phyloP scores from a whole-genome alignment of 1,284 basidiomycete genomes.

The Leccinum cinnamomeum region DNA sequence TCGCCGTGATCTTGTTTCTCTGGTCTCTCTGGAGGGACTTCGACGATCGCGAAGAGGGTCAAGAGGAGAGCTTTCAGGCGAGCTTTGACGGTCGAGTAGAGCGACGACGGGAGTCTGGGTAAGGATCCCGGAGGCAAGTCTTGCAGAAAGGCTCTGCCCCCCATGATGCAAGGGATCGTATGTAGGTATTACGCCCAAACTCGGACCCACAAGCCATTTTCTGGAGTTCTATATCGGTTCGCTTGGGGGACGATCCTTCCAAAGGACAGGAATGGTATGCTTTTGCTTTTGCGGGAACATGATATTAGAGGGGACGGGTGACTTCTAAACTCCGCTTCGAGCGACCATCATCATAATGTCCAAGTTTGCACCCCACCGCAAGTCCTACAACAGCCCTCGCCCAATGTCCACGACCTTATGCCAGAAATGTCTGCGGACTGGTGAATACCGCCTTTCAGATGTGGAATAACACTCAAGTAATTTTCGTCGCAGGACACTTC shows the following conservation, averaged over 20 bases:
- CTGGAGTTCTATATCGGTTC: not conserved
- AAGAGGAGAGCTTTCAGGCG: slow-evolving; percentile 42
- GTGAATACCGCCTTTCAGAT: slow-evolving; percentile 36
- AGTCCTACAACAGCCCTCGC: slow-evolving; percentile 56
- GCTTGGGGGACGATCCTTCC: slow-evolving; percentile 17
- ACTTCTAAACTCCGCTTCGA: slow-evolving; percentile 20
- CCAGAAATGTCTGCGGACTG: slow-evolving; percentile 73
- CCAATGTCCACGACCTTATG: slow-evolving; percentile 67
- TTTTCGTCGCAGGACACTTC: slow-evolving; percentile 61
- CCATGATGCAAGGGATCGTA: slow-evolving; percentile 43
- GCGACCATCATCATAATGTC: slow-evolving; percentile 51
- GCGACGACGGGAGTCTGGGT: slow-evolving; percentile 55
- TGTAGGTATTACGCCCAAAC: not conserved
- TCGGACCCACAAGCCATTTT: slow-evolving; percentile 6
- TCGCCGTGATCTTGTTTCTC: slow-evolving; percentile 65
- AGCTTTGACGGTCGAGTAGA: slow-evolving; percentile 53
- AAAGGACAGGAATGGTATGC: slow-evolving; percentile 16
- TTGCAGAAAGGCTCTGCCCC: slow-evolving; percentile 61
- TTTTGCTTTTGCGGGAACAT: not conserved
- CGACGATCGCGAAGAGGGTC: slow-evolving; percentile 49
- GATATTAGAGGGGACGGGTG: not conserved
- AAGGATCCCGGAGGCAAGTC: slow-evolving; percentile 46
- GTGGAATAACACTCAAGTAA: not conserved
- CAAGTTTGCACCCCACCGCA: slow-evolving; percentile 74
- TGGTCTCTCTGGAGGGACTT: slow-evolving; percentile 59